Evolutionary conservation across 345 rosid species (phyloP).

Genomic region (Acer saccharum): DNA sequence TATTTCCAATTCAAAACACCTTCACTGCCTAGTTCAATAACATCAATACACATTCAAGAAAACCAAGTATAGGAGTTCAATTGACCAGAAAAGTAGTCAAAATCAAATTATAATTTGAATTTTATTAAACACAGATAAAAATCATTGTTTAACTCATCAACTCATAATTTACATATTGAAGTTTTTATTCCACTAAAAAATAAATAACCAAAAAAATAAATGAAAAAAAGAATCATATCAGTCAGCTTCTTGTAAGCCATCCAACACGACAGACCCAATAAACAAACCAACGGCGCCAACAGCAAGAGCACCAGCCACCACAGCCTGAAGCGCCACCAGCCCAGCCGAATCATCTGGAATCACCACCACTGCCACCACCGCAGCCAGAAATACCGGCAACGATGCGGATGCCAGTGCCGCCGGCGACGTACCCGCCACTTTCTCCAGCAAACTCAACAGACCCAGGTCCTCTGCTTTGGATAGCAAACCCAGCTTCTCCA

Average conservation of each 20-base stretch:
- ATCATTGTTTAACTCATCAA: neutral
- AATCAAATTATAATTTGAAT: neutral
- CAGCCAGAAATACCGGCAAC: constrained; percentile 74
- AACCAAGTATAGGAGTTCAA: neutral
- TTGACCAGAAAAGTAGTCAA: neutral
- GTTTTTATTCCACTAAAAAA: neutral
- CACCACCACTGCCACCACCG: constrained; percentile 59
- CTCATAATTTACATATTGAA: neutral
- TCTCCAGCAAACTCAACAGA: constrained; percentile 79
- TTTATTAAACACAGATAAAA: neutral
- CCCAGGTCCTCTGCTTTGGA: constrained; percentile 95
- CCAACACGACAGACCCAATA: constrained; percentile 77
- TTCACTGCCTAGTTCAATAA: neutral
- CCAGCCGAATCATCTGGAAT: constrained; percentile 85
- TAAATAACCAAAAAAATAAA: neutral
- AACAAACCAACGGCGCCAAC: constrained; percentile 74
- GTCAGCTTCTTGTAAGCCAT: constrained; percentile 87
- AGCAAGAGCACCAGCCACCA: constrained; percentile 66
- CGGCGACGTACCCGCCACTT: constrained; percentile 58
- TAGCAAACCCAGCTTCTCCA: constrained; percentile 80
- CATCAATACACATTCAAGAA: neutral
- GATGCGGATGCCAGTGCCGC: constrained; percentile 74
- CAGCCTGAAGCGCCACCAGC: constrained; percentile 62
- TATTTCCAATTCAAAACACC: neutral
- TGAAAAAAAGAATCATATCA: constrained; percentile 26